These are phyloP conservation scores for Trypanosoma melophagium DNA, from an alignment of 208 protist genomes.

Conservation along the genomic window DNA sequence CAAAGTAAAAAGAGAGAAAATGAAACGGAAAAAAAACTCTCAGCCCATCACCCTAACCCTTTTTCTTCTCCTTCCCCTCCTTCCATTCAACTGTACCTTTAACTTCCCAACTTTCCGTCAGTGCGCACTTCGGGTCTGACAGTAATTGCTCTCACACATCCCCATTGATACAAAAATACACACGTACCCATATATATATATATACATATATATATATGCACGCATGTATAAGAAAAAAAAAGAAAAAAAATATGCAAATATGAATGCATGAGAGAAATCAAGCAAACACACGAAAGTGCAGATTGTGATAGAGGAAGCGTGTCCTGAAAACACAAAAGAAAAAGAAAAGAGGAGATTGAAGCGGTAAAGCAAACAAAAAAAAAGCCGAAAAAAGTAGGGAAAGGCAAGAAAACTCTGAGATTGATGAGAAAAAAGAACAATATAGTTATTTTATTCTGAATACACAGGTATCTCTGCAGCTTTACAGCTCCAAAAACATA, in stretches of 20 bases:
- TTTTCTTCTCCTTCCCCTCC: background rate
- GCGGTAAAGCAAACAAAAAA: background rate
- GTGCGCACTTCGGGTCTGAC: no score
- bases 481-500: no score
- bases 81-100: no score
- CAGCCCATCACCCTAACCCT: background rate
- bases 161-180: background rate
- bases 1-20: slow-evolving; percentile 20
- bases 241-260: no score
- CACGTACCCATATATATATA: slow-evolving; percentile 3
- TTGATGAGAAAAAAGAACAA: no score
- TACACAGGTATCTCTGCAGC: no score
- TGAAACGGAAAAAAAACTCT: slow-evolving; percentile 19
- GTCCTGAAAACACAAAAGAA: background rate
- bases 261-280: background rate
- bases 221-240: no score
- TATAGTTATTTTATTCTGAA: no score
- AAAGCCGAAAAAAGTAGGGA: background rate
- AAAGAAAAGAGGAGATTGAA: background rate
- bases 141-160: slow-evolving; percentile 5
- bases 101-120: no score
- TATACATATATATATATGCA: background rate
- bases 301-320: no score
- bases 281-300: background rate
- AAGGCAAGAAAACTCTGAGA: no score